phyloP scores from a whole-genome alignment of 2,329 filamentous ascomycete species.

The Cyphellophora attinorum region DNA sequence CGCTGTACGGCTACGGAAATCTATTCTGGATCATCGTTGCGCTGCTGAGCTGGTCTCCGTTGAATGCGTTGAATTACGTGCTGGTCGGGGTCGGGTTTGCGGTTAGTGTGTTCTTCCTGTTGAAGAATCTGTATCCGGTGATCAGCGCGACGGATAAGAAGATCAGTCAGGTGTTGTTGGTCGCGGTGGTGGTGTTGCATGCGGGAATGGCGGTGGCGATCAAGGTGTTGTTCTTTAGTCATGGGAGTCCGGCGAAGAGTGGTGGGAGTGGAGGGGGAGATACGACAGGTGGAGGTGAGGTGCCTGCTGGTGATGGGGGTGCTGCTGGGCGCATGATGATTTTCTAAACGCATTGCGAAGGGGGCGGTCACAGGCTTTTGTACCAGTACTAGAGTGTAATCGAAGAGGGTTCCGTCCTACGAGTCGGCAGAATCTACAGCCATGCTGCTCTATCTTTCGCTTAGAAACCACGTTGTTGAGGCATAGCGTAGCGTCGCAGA shows the following conservation, averaged over 20 bases:
- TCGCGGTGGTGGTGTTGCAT: constrained; percentile 77
- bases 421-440: too few species aligned
- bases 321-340: too few species aligned
- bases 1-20: constrained; percentile 92
- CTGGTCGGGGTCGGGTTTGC: constrained; percentile 84
- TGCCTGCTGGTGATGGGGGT: too few species aligned
- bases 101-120: constrained; percentile 70
- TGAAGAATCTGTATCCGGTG: constrained; percentile 83
- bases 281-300: too few species aligned
- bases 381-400: too few species aligned
- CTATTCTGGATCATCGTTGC: constrained; percentile 95
- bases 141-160: constrained; percentile 87
- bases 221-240: constrained; percentile 90
- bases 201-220: constrained; percentile 86
- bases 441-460: too few species aligned
- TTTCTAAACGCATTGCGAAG: too few species aligned
- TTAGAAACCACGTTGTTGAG: too few species aligned
- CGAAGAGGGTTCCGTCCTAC: too few species aligned
- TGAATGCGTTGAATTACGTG: constrained; percentile 82
- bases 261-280: too few species aligned
- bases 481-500: too few species aligned
- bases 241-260: constrained; percentile 53
- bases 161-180: constrained; percentile 76
- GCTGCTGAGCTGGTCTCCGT: constrained; percentile 77
- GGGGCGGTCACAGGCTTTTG: too few species aligned